Conservation (phyloP, 352 stramenopile species). For the Phytophthora pseudosyringae region DNA sequence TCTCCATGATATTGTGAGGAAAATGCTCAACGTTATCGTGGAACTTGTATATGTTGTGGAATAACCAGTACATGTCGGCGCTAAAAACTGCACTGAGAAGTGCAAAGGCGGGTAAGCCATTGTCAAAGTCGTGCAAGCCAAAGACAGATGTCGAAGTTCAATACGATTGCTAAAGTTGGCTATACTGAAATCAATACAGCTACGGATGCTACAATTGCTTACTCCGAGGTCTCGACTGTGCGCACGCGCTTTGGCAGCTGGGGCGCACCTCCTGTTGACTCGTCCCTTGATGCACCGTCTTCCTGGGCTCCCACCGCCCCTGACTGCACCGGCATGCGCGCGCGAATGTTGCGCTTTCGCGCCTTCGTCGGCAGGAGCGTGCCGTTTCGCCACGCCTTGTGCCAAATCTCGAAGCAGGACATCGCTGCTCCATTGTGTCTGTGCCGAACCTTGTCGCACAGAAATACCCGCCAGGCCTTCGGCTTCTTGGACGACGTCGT, state of each 20-base stretch:
- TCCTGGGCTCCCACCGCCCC: neutral
- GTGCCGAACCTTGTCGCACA: constrained; percentile 18
- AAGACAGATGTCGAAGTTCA: no score
- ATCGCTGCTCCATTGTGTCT: constrained; percentile 15
- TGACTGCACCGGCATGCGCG: neutral
- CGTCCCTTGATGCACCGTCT: neutral
- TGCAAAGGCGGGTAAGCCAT: no score
- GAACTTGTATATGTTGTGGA: no score
- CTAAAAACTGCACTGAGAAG: no score
- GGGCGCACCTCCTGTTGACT: neutral
- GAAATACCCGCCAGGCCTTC: constrained; percentile 5
- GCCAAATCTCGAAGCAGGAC: constrained; percentile 23
- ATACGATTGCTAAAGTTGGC: no score
- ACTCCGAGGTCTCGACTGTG: neutral
- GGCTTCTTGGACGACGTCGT: constrained; percentile 4
- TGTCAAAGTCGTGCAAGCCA: no score
- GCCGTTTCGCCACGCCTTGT: constrained; percentile 9
- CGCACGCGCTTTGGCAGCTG: neutral
- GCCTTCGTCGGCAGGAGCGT: neutral
- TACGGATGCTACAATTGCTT: constrained; percentile 3
- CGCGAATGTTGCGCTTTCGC: constrained; percentile 9
- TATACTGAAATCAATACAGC: constrained; percentile 10
- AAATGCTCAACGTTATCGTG: no score
- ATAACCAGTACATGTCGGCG: no score
- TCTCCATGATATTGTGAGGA: neutral